Base-by-base conservation (phyloP, 2,329 filamentous ascomycete genomes). In the Fusarium agapanthi region DNA sequence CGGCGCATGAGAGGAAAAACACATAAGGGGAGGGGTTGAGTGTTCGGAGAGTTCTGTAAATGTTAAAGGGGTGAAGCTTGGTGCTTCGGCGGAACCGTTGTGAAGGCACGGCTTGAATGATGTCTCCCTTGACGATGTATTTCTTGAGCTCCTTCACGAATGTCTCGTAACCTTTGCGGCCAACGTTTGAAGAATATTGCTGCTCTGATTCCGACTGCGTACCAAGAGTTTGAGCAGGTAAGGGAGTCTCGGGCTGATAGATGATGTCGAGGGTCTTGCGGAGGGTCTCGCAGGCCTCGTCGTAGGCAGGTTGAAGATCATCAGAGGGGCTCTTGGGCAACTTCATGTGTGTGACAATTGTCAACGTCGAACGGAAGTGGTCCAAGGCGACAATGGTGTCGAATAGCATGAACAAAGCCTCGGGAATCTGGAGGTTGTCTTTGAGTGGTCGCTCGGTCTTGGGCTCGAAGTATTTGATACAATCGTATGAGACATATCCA, bases 1-100 rank as follows among this genome's bases (percentile, higher is more conserved):
- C 92, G 67, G 89, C 88, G 84, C 95, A 98, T 81, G 96, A 91
- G 69, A 99, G 90, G 84, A 95, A 99, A 86, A 99, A 99, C 40
- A 99, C 90, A 83, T 99, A 99, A 0, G 96, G 96, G 14, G 95
- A 97, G 0, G 96, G 96, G 81, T 99, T 99, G 79, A 98, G 93
- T n/a, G 94, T 97, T 71, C 96, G 93, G 41, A 99, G 88, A 81
- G 97, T 94, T 61, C 95, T 91, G 87, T 98, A 99, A 78, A 99
- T 93, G 86, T 98, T 99, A 88, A 98, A 99, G 0, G 96, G 95
- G 82, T 99, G 96, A 47, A 99, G 86, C 62, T 90, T 91, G 6
- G 96, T 99, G 20, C 95, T 95, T 34, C 95, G 90, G 13, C 95
- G 92, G 79, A 98, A 93, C 58, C 96, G 91, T 84, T 99, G 96